Evolutionary conservation across 306 rosid species (phyloP).

Genomic region (Urtica urens): DNA sequence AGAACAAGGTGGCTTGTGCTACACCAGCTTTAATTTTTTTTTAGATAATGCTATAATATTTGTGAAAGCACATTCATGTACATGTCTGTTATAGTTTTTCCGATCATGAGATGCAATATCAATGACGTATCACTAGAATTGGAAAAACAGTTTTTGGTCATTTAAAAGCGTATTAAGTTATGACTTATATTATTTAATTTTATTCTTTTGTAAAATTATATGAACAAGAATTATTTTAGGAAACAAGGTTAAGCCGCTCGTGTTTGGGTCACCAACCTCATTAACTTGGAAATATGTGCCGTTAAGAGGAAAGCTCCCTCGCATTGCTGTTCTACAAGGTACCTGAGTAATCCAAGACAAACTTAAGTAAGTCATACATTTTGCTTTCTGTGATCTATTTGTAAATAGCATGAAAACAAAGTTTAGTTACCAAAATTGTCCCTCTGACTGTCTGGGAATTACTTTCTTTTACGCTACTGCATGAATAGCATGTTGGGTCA

Average conservation of each 20-base stretch:
- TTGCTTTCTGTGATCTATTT: slow-evolving; percentile 1
- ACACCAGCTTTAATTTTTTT: no score
- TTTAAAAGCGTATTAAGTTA: no score
- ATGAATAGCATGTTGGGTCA: slow-evolving; percentile 57
- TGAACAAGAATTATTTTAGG: neutral
- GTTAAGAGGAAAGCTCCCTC: slow-evolving; percentile 87
- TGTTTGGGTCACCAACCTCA: slow-evolving; percentile 36
- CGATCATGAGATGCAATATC: no score
- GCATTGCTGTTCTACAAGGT: slow-evolving; percentile 88
- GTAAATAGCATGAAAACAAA: neutral
- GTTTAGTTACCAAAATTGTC: slow-evolving; percentile 59
- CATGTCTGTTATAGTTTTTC: no score
- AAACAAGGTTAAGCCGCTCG: neutral
- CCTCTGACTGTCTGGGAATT: slow-evolving; percentile 72
- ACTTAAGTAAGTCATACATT: slow-evolving; percentile 14
- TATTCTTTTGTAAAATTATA: neutral
- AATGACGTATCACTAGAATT: no score
- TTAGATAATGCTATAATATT: no score
- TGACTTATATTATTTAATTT: no score
- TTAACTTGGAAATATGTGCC: slow-evolving; percentile 95
- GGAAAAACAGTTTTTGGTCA: no score
- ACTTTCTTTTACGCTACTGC: slow-evolving; percentile 64
- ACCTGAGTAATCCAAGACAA: slow-evolving; percentile 32
- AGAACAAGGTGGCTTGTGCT: no score
- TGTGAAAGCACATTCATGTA: no score